Evolutionary conservation across 305 asterid genomes (phyloP).

Genomic region (Fraxinus sp.): DNA sequence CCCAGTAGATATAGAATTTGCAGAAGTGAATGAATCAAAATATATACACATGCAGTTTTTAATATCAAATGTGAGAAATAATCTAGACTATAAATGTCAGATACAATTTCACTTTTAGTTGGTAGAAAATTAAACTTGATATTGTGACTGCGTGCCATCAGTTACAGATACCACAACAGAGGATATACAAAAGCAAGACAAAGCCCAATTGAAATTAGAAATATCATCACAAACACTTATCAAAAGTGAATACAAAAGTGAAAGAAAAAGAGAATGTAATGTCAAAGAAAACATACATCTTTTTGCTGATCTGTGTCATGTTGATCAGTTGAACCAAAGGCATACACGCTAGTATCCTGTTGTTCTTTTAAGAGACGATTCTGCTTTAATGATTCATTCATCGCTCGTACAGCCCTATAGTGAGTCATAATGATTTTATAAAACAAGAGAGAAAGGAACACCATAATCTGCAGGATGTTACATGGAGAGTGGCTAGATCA

Average conservation of each 20-base stretch:
- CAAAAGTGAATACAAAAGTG: conserved; percentile 19
- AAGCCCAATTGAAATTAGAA: conserved; percentile 2
- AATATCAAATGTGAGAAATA: neutral
- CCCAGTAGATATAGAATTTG: conserved; percentile 12
- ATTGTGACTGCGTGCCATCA: neutral
- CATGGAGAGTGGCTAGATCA: neutral
- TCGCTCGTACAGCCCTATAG: conserved; percentile 89
- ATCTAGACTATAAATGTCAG: neutral
- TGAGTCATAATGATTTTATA: conserved; percentile 13
- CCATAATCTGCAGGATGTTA: neutral
- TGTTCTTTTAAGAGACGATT: conserved; percentile 70
- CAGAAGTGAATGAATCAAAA: conserved; percentile 7
- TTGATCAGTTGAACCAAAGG: conserved; percentile 48
- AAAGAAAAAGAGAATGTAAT: conserved; percentile 8
- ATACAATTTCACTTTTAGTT: neutral
- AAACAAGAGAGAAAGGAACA: neutral
- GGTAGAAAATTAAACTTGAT: neutral
- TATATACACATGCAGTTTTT: conserved; percentile 1
- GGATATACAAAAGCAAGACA: conserved; percentile 12
- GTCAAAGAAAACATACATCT: conserved; percentile 56
- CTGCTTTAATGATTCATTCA: conserved; percentile 95
- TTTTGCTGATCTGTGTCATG: conserved; percentile 46
- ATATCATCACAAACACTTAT: conserved; percentile 12
- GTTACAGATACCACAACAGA: neutral
- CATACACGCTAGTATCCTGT: conserved; percentile 52